Percentiles rank a stretch among this genome's conserved stretches.
Evolutionary conservation across 805 yeast genomes (phyloP).

Genomic region (Tetrapisispora namnaoensis): DNA sequence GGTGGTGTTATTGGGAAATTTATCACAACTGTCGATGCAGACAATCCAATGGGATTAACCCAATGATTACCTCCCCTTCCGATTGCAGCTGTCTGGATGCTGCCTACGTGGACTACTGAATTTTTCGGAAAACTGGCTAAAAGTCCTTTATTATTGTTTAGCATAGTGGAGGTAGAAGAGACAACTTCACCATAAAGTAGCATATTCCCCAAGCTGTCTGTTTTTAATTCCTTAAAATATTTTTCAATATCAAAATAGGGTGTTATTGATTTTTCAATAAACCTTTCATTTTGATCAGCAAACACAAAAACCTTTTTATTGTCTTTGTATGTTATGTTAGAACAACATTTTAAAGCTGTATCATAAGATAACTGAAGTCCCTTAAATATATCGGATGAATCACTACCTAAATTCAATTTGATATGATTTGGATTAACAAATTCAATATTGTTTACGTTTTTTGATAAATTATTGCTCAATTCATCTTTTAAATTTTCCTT

Average conservation of each 20-base stretch:
- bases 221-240: slow-evolving; percentile 37
- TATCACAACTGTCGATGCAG: slow-evolving; percentile 69
- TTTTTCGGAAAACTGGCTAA: slow-evolving; percentile 38
- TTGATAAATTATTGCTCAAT: slow-evolving; percentile 9
- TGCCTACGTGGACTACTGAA: slow-evolving; percentile 41
- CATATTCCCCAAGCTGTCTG: slow-evolving; percentile 46
- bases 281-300: slow-evolving; percentile 32
- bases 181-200: slow-evolving; percentile 79
- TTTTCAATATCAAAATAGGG: slow-evolving; percentile 61
- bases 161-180: slow-evolving; percentile 72
- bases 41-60: slow-evolving; percentile 89
- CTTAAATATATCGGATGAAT: slow-evolving; percentile 12
- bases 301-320: slow-evolving; percentile 43
- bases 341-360: slow-evolving; percentile 7
- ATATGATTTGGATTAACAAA: slow-evolving; percentile 30
- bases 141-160: slow-evolving; percentile 61
- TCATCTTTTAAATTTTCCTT: slow-evolving; percentile 7
- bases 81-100: slow-evolving; percentile 79
- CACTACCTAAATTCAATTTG: slow-evolving; percentile 34
- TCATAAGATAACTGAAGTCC: slow-evolving; percentile 12
- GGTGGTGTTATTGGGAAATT: slow-evolving; percentile 41
- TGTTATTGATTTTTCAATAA: slow-evolving; percentile 46
- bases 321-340: slow-evolving; percentile 42
- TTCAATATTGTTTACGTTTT: slow-evolving; percentile 25
- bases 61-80: slow-evolving; percentile 94